Evolutionary conservation across 2,329 filamentous ascomycete species (phyloP).

Genomic region (Ophiocordyceps camponoti-leonardi): DNA sequence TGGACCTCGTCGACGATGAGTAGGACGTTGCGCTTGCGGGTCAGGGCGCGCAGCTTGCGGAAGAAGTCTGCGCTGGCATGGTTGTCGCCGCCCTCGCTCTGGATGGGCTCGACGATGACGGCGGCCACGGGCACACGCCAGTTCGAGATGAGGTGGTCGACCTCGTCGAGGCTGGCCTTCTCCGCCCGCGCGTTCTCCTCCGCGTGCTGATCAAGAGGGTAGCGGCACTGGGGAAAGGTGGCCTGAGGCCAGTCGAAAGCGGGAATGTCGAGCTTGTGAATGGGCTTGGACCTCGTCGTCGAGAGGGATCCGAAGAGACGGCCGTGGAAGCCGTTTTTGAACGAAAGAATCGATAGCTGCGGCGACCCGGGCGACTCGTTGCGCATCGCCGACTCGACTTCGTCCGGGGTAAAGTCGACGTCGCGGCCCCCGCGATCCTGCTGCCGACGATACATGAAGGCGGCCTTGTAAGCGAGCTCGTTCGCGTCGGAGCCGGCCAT

Average conservation of each 20-base stretch:
- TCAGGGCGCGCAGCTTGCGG: constrained; percentile 64
- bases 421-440: constrained; percentile 61
- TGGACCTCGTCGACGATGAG: constrained; percentile 92
- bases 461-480: constrained; percentile 87
- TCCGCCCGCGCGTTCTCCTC: constrained; percentile 73
- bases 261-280: constrained; percentile 89
- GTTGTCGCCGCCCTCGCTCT: constrained; percentile 90
- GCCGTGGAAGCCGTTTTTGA: constrained; percentile 79
- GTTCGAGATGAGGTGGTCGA: constrained; percentile 63
- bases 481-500: constrained; percentile 85
- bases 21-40: constrained; percentile 58
- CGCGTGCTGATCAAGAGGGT: constrained; percentile 65
- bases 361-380: constrained; percentile 66
- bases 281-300: constrained; percentile 80
- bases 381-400: constrained; percentile 59
- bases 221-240: constrained; percentile 70
- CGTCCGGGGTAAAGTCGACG: constrained; percentile 64
- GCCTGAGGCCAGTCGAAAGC: constrained; percentile 92
- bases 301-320: constrained; percentile 76
- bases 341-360: constrained; percentile 67
- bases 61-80: constrained; percentile 82
- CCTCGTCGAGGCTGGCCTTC: constrained; percentile 63
- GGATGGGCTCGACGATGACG: constrained; percentile 75
- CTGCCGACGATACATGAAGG: constrained; percentile 83
- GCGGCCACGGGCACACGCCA: constrained; percentile 69